A percentile compares a stretch with the other conserved stretches of the same genome.
Conservation (phyloP, 768 basidiomycete species). For the Mycena rosella region DNA sequence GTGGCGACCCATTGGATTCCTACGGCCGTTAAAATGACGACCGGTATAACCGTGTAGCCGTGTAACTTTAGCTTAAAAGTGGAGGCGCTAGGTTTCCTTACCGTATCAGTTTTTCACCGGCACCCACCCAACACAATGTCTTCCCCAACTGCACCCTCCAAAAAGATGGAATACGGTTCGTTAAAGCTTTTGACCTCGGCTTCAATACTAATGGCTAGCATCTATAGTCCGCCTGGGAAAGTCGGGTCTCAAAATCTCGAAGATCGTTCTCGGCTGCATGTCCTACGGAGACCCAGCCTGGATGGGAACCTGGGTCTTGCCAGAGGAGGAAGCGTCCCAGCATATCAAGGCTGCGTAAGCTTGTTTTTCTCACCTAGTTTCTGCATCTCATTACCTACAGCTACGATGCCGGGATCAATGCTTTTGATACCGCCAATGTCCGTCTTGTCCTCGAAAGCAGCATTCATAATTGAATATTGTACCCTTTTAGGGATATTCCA, state of each 20-base stretch:
- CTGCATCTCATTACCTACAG: neutral
- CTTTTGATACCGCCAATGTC: conserved; percentile 71
- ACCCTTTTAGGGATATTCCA: conserved; percentile 67
- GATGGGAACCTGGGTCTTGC: conserved; percentile 50
- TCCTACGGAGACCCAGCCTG: conserved; percentile 44
- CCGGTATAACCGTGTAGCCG: too few relatives aligned
- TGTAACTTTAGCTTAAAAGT: too few relatives aligned
- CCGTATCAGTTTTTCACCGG: neutral
- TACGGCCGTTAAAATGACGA: too few relatives aligned
- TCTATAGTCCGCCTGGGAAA: neutral
- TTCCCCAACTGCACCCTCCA: conserved; percentile 2
- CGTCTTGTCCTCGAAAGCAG: neutral
- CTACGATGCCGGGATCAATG: conserved; percentile 71
- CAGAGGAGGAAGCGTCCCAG: conserved; percentile 49
- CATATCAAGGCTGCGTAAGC: conserved; percentile 48
- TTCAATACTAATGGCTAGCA: neutral
- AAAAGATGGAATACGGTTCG: conserved; percentile 22
- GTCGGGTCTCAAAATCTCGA: conserved; percentile 17
- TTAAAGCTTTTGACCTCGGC: neutral
- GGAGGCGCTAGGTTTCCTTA: too few relatives aligned
- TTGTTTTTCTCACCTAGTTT: conserved; percentile 31
- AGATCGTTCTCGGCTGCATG: conserved; percentile 44
- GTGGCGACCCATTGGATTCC: too few relatives aligned
- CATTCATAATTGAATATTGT: conserved; percentile 9
- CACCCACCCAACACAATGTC: neutral